Base-by-base conservation (phyloP, 2,329 filamentous ascomycete species). In the Sphaerulina vaccinii region DNA sequence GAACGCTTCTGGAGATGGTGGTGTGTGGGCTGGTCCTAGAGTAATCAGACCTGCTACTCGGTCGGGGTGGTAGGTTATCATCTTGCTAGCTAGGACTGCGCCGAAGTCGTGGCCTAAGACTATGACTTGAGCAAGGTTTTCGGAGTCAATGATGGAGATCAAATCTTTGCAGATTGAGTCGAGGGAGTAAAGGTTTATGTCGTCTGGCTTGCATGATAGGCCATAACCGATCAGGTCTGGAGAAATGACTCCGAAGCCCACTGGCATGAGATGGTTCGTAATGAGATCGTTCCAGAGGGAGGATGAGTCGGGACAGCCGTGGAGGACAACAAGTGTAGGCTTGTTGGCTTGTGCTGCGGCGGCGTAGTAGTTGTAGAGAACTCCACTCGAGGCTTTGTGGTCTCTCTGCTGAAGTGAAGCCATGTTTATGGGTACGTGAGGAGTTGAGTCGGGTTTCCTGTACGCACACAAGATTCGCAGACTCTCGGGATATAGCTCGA, bases 71-170 rank as follows among this genome's bases (percentile, higher is more conserved):
- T 70, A 71, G 40, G 73, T 67, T 57, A 71, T 74, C 3, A 77
- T 42, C n/a, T 73, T 69, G 47, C 71, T 68, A 1, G 72, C 70
- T 4, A 74, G 49, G 5, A 47, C 50, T 13, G 70, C 68, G 33
- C 77, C 77, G 74, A 75, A 79, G 60, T 80, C 77, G 54, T 79
- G 77, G 40, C 76, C 77, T 22, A 78, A 62, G 1, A 71, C 67
- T 45, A 78, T 64, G 32, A 68, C 65, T 33, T 63, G 61, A 29
- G 55, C 24, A 16, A 73, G 39, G 4, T 62, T 49, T 56, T 75
- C 71, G 8, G 58, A 51, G 43, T 71, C 63, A 6, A 77, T 61
- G 5, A 77, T 72, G 5, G 71, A 68, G 2, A 62, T 48, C 5
- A 72, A 41, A 49, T 76, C 73, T 18, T 62, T 61, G 5, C 68